Evolutionary conservation across 768 basidiomycete genomes (phyloP), one percentile per base, ranked within the genome.

Genomic region (Candolleomyces aberdarensis): DNA sequence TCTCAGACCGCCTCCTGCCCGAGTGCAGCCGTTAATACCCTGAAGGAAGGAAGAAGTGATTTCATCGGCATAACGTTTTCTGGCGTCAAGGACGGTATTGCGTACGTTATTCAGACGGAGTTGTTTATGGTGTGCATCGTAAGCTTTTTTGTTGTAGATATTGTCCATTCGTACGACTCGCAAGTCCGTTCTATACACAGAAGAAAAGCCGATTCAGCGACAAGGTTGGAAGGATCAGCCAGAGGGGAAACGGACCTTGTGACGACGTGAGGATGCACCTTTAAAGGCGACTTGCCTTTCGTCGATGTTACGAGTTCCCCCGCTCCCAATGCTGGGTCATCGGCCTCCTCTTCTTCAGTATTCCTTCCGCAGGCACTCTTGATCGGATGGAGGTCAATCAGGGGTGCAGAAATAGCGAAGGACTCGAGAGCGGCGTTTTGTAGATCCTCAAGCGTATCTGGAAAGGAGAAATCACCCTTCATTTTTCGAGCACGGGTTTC

Each of bases 251-350:
- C 10, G 17, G 43, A 74, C 75, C 74, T 72, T 29, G 76, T 75
- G 15, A 75, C 67, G 36, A 78, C 64, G 43, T 75, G 75, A 6
- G 77, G 77, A 58, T 75, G 76, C 5, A 61, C 60, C 19, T 64
- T 60, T 20, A 63, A 62, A 0, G 68, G 63, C 9, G 61, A 61
- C 13, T 60, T 26, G 5, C 53, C 64, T 26, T 64, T 56, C 3
- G 69, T 69, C 0, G 51, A 31, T 26, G 29, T 20, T 56, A 22
- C 14, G 43, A 41, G 20, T 55, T 43, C 10, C 63, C 65, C 5
- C 62, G 58, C 20, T 64, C 63, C 29, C 58, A 62, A 15, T 3
- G 26, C 26, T 26, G 46, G 8, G 2, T 66, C 63, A 13, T 47
- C 17, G 13, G 64, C 66, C 11, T 66, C 67, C 11, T 68, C 64